phyloP scores from a whole-genome alignment of 805 yeast species.

The Brettanomyces naardenensis region DNA sequence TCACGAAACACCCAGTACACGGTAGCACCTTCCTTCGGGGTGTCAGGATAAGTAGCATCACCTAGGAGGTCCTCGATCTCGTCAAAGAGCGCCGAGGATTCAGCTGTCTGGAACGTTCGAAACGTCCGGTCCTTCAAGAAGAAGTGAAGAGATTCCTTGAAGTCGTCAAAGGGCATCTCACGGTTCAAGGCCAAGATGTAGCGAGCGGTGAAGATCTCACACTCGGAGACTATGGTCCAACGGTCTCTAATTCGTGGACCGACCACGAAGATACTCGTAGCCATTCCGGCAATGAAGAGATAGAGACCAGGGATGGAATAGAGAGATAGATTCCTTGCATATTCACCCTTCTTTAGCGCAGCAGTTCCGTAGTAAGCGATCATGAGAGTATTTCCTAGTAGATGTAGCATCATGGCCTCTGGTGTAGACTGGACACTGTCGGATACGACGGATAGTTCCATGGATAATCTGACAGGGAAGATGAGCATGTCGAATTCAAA shows the following conservation, averaged over 20 bases:
- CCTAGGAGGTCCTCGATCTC: not conserved
- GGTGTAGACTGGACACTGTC: conserved; percentile 1
- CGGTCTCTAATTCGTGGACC: not conserved
- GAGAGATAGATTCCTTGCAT: not conserved
- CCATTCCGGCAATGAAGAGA: conserved; percentile 1
- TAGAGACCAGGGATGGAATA: conserved; percentile 1
- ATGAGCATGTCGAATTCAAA: conserved; percentile 1
- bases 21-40: not conserved
- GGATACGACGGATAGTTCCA: not conserved
- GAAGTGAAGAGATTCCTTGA: not conserved
- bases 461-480: not conserved
- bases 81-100: not conserved
- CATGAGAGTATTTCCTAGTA: not conserved
- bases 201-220: not conserved
- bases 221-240: not conserved
- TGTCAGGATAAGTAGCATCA: not conserved
- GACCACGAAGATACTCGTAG: not conserved
- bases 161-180: not conserved
- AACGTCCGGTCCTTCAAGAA: not conserved
- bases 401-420: not conserved
- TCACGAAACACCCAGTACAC: conserved; percentile 1
- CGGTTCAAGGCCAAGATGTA: not conserved
- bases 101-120: not conserved
- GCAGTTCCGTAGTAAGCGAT: not conserved
- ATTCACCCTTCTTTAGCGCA: not conserved